Evolutionary conservation across 768 basidiomycete genomes (phyloP).

Genomic region (Mycena chlorophos): DNA sequence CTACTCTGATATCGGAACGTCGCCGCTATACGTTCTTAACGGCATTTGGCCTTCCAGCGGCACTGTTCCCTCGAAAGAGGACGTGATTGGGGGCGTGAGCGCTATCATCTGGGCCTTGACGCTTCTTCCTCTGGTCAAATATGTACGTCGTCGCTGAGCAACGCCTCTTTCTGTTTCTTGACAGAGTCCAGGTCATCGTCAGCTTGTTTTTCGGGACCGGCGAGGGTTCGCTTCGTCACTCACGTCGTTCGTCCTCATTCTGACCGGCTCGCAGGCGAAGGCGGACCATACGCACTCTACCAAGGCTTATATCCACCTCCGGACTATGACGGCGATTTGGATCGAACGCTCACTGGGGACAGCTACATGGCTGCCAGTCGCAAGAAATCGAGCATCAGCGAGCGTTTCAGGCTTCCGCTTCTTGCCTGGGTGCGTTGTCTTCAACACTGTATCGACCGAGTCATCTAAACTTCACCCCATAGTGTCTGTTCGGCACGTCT

Average conservation of each 20-base stretch:
- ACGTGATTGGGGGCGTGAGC: slow-evolving; percentile 61
- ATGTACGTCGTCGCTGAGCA: slow-evolving; percentile 37
- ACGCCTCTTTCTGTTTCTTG: background rate
- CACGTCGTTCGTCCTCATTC: background rate
- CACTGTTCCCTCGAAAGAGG: slow-evolving; percentile 52
- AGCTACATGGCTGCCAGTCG: slow-evolving; percentile 26
- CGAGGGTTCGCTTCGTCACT: slow-evolving; percentile 42
- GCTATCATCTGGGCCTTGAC: slow-evolving; percentile 68
- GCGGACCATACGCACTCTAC: slow-evolving; percentile 65
- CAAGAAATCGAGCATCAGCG: slow-evolving; percentile 27
- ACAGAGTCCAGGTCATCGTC: slow-evolving; percentile 46
- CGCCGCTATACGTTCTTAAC: slow-evolving; percentile 64
- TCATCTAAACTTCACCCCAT: background rate
- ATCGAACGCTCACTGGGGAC: slow-evolving; percentile 56
- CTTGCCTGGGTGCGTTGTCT: slow-evolving; percentile 55
- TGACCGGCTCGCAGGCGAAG: slow-evolving; percentile 50
- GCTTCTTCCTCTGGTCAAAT: slow-evolving; percentile 63
- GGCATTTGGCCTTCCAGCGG: slow-evolving; percentile 58
- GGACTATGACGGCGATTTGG: slow-evolving; percentile 45
- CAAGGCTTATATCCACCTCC: slow-evolving; percentile 59
- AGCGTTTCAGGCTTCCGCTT: slow-evolving; percentile 47
- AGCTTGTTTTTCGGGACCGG: slow-evolving; percentile 49
- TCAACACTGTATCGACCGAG: background rate
- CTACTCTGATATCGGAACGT: slow-evolving; percentile 56
- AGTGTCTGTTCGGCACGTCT: slow-evolving; percentile 64